These are phyloP conservation scores for Cryptococcus sp. DNA, from an alignment of 1,284 basidiomycete genomes.

Conservation along the genomic window DNA sequence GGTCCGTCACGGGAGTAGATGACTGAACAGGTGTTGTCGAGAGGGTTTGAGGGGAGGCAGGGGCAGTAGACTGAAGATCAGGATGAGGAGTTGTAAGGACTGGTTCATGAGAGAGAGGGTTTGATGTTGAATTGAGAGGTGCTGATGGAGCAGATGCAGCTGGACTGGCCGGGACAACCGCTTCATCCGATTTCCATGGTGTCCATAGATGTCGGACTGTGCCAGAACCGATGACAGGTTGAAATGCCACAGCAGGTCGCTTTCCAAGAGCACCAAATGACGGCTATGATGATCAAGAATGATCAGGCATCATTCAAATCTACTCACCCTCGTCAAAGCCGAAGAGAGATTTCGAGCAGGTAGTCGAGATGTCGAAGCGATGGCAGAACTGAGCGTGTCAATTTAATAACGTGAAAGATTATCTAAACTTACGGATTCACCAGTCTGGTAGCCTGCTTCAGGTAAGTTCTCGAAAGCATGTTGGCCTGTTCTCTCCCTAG, in stretches of 20 bases:
- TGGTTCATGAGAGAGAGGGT: background rate
- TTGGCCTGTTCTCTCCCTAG: background rate
- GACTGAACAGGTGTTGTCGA: background rate
- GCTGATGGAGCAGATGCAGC: constrained; percentile 14
- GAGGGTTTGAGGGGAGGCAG: background rate
- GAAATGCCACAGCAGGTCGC: constrained; percentile 18
- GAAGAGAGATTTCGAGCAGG: background rate
- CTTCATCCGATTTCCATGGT: too few species aligned
- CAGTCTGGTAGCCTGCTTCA: background rate
- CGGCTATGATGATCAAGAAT: constrained; percentile 4
- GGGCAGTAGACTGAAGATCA: background rate
- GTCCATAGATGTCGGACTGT: constrained; percentile 11
- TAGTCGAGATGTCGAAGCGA: background rate
- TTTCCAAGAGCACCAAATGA: constrained; percentile 34
- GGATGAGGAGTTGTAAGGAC: background rate
- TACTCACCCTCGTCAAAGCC: background rate
- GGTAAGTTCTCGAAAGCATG: background rate
- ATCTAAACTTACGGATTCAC: background rate
- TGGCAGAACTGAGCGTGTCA: background rate
- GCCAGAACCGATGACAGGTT: background rate
- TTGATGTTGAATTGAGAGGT: background rate
- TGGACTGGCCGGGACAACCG: background rate
- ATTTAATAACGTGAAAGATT: background rate
- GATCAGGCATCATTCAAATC: too few species aligned
- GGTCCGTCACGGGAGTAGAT: background rate